These are phyloP conservation scores for Podila horticola DNA, from an alignment of 192 early-diverging fungal genomes.

Conservation along the genomic window DNA sequence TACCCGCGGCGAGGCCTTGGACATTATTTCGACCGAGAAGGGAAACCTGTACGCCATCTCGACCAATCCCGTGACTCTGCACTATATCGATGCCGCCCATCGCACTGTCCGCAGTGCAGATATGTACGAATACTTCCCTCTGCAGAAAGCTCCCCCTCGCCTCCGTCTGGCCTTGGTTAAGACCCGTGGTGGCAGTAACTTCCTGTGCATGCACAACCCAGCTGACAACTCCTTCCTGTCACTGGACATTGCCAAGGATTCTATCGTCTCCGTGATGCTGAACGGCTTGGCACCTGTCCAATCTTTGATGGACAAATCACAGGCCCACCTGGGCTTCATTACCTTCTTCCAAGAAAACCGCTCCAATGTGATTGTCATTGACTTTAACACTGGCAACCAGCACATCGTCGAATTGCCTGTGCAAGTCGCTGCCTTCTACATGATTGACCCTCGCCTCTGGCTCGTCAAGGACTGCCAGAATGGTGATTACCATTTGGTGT, in stretches of 20 bases:
- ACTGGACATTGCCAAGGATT: constrained; percentile 60
- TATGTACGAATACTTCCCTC: constrained; percentile 80
- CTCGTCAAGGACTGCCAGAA: constrained; percentile 56
- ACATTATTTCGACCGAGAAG: constrained; percentile 62
- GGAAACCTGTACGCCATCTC: constrained; percentile 66
- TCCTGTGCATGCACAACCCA: constrained; percentile 70
- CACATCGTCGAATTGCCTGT: constrained; percentile 60
- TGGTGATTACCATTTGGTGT: constrained; percentile 48
- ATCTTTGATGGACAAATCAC: constrained; percentile 46
- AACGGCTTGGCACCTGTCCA: constrained; percentile 32
- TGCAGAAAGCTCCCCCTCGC: constrained; percentile 63
- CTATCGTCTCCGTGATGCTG: constrained; percentile 57
- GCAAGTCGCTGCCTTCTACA: constrained; percentile 52
- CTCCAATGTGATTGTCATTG: constrained; percentile 56
- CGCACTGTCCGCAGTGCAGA: constrained; percentile 61
- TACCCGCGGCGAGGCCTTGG: constrained; percentile 71
- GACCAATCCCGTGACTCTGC: constrained; percentile 71
- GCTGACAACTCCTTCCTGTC: constrained; percentile 66
- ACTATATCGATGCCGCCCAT: constrained; percentile 61
- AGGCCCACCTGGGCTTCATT: constrained; percentile 41
- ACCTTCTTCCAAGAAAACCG: constrained; percentile 67
- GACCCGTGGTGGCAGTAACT: constrained; percentile 34
- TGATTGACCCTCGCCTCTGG: constrained; percentile 59
- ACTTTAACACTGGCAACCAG: constrained; percentile 64
- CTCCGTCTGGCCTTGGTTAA: constrained; percentile 57